Conservation (phyloP, 2,329 filamentous ascomycete species). For the Polytolypa hystricis region DNA sequence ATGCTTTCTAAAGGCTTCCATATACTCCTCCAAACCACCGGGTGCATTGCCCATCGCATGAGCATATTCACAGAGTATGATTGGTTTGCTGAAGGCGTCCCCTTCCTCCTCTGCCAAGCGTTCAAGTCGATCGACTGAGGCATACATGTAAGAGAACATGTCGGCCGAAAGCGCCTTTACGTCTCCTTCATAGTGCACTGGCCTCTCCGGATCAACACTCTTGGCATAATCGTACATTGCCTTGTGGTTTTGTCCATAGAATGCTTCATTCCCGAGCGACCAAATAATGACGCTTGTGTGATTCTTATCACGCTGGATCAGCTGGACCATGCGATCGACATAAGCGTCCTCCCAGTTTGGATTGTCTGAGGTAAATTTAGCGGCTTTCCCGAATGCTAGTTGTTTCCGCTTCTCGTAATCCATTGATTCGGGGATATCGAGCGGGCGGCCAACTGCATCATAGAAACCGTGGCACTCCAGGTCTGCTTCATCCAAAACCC, state of each 20-base stretch:
- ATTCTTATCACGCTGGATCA: conserved; percentile 60
- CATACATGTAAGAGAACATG: conserved; percentile 60
- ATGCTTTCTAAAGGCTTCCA: conserved; percentile 50
- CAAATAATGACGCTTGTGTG: conserved; percentile 61
- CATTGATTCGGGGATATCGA: conserved; percentile 44
- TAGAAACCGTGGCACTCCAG: conserved; percentile 28
- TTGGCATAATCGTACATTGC: conserved; percentile 57
- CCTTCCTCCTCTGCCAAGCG: conserved; percentile 33
- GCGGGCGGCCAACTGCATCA: conserved; percentile 34
- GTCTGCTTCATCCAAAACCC: conserved; percentile 28
- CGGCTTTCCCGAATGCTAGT: conserved; percentile 29
- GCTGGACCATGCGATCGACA: conserved; percentile 52
- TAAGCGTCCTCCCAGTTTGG: conserved; percentile 45
- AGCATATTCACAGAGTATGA: conserved; percentile 40
- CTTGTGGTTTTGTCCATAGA: conserved; percentile 57
- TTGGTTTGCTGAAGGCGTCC: conserved; percentile 37
- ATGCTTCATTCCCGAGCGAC: conserved; percentile 64
- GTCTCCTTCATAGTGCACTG: conserved; percentile 59
- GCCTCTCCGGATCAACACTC: conserved; percentile 44
- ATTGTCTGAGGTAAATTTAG: conserved; percentile 22
- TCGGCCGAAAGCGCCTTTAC: conserved; percentile 48
- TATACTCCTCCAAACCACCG: conserved; percentile 57
- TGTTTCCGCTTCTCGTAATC: conserved; percentile 51
- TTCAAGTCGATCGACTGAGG: conserved; percentile 41
- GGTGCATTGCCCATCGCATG: conserved; percentile 67